Evolutionary conservation across 805 yeast genomes (phyloP), one percentile per base, ranked within the genome.

Genomic region (Nakazawaea laoshanensis): DNA sequence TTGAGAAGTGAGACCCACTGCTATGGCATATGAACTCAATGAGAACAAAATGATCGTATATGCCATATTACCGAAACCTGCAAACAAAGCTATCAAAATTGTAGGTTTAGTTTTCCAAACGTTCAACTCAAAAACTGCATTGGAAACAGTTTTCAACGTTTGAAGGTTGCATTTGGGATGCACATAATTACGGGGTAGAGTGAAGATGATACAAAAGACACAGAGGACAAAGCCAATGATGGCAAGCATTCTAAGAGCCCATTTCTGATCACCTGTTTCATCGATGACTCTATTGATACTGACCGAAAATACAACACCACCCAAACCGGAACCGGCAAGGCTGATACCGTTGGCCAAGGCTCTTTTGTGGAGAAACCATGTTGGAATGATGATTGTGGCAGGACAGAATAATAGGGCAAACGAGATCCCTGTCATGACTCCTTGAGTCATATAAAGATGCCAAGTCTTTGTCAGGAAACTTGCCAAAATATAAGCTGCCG

Each of bases 391-490:
- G 20, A 47, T 50, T 6, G 72, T 59, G 2, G 68, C 61, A 0
- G 77, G 77, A n/a, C 70, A 56, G 42, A 63, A 69, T n/a, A 71
- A 49, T 14, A 71, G 44, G 9, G 68, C 62, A 32, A 68, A 67
- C 3, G 77, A 67, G 4, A 65, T 22, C 1, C 79, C 80, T 22
- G 67, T 59, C 22, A 73, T 36, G 3, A 67, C 38, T 4, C 78
- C 79, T 44, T 73, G 77, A 0, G 77, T 67, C 18, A 65, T 44
- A 46, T 64, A 70, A 11, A 74, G 41, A 33, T 70, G 71, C 63
- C 71, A 65, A 8, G 65, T 49, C n/a, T 65, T 56, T 2, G 55
- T 63, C 3, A 74, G 59, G 42, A 62, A 73, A 4, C 74, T 65
- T 3, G 79, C 77, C 30, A 70, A 52, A 20, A 74, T 52, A 39